A percentile compares a stretch with the other conserved stretches of the same genome.
phyloP scores from a whole-genome alignment of 2,329 filamentous ascomycete genomes.

The Fusarium anthophilum region DNA sequence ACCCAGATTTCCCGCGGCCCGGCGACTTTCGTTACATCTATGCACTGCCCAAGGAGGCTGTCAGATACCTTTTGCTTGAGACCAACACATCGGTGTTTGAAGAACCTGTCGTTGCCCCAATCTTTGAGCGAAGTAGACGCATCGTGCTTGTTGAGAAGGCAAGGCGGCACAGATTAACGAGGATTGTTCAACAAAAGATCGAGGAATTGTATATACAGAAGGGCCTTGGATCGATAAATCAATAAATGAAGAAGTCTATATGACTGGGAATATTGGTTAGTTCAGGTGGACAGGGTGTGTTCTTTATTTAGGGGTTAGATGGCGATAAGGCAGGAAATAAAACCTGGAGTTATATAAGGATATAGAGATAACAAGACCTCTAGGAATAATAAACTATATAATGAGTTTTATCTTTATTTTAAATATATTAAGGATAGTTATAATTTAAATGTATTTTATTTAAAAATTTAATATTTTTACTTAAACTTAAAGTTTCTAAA shows the following conservation, averaged over 20 bases:
- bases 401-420: no score
- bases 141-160: background rate
- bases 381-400: no score
- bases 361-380: background rate
- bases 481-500: no score
- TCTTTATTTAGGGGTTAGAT: background rate
- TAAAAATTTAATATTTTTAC: no score
- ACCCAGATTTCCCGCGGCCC: background rate
- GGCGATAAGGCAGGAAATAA: background rate
- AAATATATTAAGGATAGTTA: no score
- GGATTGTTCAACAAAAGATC: background rate
- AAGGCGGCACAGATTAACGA: background rate
- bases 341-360: background rate
- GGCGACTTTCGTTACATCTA: background rate
- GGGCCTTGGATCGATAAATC: background rate
- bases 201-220: background rate
- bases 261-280: background rate
- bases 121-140: background rate
- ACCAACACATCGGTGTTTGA: background rate
- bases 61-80: background rate
- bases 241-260: no score
- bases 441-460: no score
- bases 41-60: background rate
- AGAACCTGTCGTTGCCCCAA: background rate
- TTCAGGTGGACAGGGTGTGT: rapidly evolving